Base-by-base conservation (phyloP, 2,329 filamentous ascomycete species). In the Purpureocillium lavendulum region DNA sequence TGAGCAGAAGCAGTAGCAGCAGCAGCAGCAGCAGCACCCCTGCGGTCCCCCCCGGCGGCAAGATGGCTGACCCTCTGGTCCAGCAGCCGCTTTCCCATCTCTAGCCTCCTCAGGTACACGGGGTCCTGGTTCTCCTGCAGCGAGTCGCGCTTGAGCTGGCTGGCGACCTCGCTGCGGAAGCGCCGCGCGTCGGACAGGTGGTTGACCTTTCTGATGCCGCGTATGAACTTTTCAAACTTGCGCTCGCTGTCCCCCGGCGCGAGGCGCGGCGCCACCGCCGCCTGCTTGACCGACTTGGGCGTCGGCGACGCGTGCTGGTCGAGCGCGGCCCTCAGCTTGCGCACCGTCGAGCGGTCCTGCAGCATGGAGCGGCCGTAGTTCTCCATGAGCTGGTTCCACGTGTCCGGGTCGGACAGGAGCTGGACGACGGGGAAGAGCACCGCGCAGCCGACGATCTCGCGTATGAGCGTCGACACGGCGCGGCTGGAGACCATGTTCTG, bases 371-470 rank as follows among this genome's bases (percentile, higher is more conserved):
- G 81, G 14, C 88, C 84, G 61, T 82, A 87, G 40, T 82, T 89
- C 61, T 97, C 90, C 73, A 97, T 87, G 43, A 95, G 63, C 59
- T 96, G 89, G 54, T 98, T 97, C 90, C 90, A 98, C 8, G 84
- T 94, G 64, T 98, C 94, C 2, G 94, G 89, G 50, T 98, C 90
- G 5, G 86, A 78, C 14, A 98, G 67, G 45, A 88, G 69, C 51
- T 83, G 80, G 56, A 96, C 72, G 16, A 94, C 67, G 1, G 92
- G 92, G 32, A 80, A 81, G 30, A 98, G 67, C 30, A 98, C 82
- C n/a, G 87, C 87, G 60, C 92, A 96, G 16, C 87, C 74, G n/a
- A 96, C 78, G 44, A 98, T 82, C 64, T 98, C 94, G 50, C 85
- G 81, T 43, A 96, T 75, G 39, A 98, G 68, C 29, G 82, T 83